These are phyloP conservation scores for Silene noctiflora DNA, from an alignment of 179 eudicot genomes.

Conservation along the genomic window DNA sequence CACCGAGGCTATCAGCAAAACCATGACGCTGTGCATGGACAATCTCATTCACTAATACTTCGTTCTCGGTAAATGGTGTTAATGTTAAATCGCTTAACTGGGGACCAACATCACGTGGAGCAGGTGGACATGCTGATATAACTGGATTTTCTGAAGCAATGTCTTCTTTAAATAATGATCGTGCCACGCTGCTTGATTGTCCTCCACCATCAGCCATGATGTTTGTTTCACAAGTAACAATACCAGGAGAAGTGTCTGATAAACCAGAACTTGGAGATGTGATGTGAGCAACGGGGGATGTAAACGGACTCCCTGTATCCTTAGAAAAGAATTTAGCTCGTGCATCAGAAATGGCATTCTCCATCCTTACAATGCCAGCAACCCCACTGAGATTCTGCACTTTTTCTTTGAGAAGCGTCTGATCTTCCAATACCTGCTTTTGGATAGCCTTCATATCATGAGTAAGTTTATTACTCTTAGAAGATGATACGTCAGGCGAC, in stretches of 20 bases:
- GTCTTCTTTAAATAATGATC: slow-evolving; percentile 63
- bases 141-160: slow-evolving; percentile 29
- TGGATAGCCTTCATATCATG: slow-evolving; percentile 93
- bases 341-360: slow-evolving; percentile 63
- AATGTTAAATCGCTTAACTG: slow-evolving; percentile 25
- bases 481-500: slow-evolving; percentile 54
- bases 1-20: slow-evolving; percentile 44
- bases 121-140: slow-evolving; percentile 31
- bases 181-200: slow-evolving; percentile 48
- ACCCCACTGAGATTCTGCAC: slow-evolving; percentile 77
- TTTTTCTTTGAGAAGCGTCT: slow-evolving; percentile 72
- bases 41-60: slow-evolving; percentile 67
- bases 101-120: slow-evolving; percentile 27
- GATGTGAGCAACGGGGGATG: slow-evolving; percentile 53
- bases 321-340: slow-evolving; percentile 60
- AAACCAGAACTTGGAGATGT: slow-evolving; percentile 45
- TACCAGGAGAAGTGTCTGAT: slow-evolving; percentile 35
- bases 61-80: slow-evolving; percentile 55
- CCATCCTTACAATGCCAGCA: slow-evolving; percentile 85
- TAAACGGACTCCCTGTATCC: slow-evolving; percentile 53
- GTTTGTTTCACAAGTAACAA: slow-evolving; percentile 34
- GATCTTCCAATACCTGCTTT: slow-evolving; percentile 87
- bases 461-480: slow-evolving; percentile 32
- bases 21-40: slow-evolving; percentile 60
- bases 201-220: slow-evolving; percentile 21